Base-by-base conservation (phyloP, 1,139 yeast species). In the Kodamaea alishanica region DNA sequence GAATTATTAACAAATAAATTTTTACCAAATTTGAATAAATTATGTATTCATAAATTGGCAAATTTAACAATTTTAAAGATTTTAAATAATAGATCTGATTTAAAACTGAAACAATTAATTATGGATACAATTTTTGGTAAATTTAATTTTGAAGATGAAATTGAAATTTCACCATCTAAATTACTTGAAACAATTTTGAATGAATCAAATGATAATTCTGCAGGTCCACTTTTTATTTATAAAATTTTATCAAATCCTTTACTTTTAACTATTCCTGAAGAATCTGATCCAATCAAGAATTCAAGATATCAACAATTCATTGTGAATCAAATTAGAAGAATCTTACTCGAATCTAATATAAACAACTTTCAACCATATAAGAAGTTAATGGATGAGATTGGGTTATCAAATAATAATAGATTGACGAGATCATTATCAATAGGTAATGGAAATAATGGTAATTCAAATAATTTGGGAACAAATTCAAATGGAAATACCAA, bases 301-400 rank as follows among this genome's bases (percentile, higher is more conserved):
- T 51, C 64, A n/a, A 73, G 71, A 35, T 74, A 81, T 47, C 82
- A 81, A 45, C 76, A 73, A 44, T 78, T 74, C 45, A 73, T 84
- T 24, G 61, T 77, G 28, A 65, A 72, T 50, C 82, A 84, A 61
- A 77, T 84, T 27, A 71, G 89, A 45, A 64, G 74, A 38, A 75
- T 81, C 6, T 65, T 87, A 40, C 60, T 80, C 40, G 81, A 80
- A 33, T 63, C 78, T 49, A 81, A 78, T 43, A 74, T 80, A 12
- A 52, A 55, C 28, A 70, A 73, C 39, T 74, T 75, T 26, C 95
- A 87, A 55, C 87, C 86, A 24, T 87, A 88, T 61, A 86, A 87
- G 57, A 79, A 95, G 49, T 69, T 92, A 42, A 78, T 90, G 79
- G 97, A 92, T 50, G 97, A 92, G 60, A 94, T 89, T 47, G 97